Base-by-base conservation (phyloP, 495 filamentous ascomycete species). In the Hapsidospora chrysogenum region DNA sequence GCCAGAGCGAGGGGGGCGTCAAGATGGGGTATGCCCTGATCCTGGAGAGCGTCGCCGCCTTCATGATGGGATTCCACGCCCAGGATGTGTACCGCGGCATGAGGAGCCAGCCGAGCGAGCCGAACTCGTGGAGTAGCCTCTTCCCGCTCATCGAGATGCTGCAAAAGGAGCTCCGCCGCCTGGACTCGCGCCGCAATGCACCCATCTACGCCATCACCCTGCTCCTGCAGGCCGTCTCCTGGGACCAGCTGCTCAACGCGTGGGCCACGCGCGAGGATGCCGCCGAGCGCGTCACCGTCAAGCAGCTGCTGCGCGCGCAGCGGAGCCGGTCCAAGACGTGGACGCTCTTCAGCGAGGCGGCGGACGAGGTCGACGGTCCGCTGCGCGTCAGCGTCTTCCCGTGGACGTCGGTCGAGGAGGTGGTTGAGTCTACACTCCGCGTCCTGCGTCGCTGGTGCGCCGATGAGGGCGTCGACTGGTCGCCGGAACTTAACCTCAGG, bases 31-130 rank as follows among this genome's bases (percentile, higher is more conserved):
- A 47, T 13, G 46, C 41, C 3, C 39, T 55, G 9, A 56, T 58
- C 27, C 39, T 65, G 9, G 60, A 65, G 40, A 57, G 57, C 51
- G 33, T 63, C 0, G 41, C 56, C 6, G 41, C 51, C 1, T 65
- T 61, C 45, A 61, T 63, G 50, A 40, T 54, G 6, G 42, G 51
- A 0, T 65, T 58, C 37, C 36, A 51, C 34, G 28, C 39, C 3
- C 33, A 49, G 25, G 53, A 58, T 40, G 35, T 42, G 26, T 41
- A 27, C 7, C 43, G 50, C 11, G 28, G 34, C 17, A 22, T 52
- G 31, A 43, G 48, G 17, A 42, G 47, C 33, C 43, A 41, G 28
- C 28, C 36, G 19, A 33, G 28, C 31, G 49, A 54, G 18, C 22
- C 42, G 15, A 22, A 17, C 4, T 30, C 34, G 10, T 60, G 54